Base-by-base conservation (phyloP, 306 rosid species). In the Morella rubra region DNA sequence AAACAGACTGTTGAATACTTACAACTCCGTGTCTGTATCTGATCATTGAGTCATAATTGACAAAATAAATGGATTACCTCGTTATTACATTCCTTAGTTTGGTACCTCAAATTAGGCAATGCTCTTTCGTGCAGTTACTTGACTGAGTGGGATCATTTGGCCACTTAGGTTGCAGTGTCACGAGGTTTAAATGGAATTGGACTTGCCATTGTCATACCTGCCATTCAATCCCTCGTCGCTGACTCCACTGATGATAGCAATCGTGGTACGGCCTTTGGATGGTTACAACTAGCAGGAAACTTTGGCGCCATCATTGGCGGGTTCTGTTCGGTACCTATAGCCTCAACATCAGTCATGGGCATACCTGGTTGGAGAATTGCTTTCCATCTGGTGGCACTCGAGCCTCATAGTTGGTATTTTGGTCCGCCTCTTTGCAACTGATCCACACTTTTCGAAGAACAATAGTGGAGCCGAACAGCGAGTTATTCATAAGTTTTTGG, bases 111-210 rank as follows among this genome's bases (percentile, higher is more conserved):
- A 52, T 4, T 52, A 5, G 58, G 15, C 58, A 52, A 52, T 52
- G 58, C 18, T 24, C 58, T 15, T 52, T 52, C 18, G 58, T 52
- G 58, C 58, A 16, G 27, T 52, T 5, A 52, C 19, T 52, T 52
- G 2, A 13, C 22, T 15, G 58, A 16, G 18, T 52, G 19, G 20
- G 58, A 52, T 52, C 18, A 52, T 53, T 71, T 73, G 52, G 44
- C 53, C 59, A 22, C 50, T 53, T 74, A 91, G 98, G 96, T 93
- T 51, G 97, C 95, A 41, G 71, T 93, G 74, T 93, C 97, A 19
- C 87, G 97, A 87, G 98, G 91, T 7, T 87, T 91, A 72, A 93
- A 91, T 62, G 98, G 98, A 59, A 87, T 93, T 16, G 98, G 98
- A 64, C 90, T 93, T 0, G 98, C 96, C 80, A 88, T 93, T 52